These are phyloP conservation scores for Scutellaria minor DNA, from an alignment of 257 asterid genomes.

Conservation along the genomic window DNA sequence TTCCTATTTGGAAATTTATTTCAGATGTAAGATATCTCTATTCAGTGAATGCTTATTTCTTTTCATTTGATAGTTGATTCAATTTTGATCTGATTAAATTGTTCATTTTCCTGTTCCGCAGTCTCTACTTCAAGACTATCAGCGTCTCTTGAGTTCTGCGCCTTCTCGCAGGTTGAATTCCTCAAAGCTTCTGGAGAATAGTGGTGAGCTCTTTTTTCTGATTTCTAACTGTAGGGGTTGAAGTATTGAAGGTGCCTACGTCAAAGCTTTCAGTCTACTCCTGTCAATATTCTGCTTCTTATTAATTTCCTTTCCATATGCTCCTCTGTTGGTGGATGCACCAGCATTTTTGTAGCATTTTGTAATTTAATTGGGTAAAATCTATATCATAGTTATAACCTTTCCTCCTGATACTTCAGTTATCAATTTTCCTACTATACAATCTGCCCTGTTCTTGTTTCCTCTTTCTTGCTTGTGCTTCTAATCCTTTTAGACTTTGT, in stretches of 20 bases:
- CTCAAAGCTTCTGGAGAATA: slow-evolving; percentile 91
- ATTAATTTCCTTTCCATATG: slow-evolving; percentile 26
- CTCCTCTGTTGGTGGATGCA: slow-evolving; percentile 19
- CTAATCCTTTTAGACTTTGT: slow-evolving; percentile 2
- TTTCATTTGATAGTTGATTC: slow-evolving; percentile 34
- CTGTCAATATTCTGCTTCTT: slow-evolving; percentile 19
- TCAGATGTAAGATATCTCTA: slow-evolving; percentile 19
- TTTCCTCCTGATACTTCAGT: background rate
- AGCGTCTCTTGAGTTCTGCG: slow-evolving; percentile 85
- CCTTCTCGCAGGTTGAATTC: slow-evolving; percentile 99
- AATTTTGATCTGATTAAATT: slow-evolving; percentile 33
- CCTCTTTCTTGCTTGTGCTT: background rate
- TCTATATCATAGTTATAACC: background rate
- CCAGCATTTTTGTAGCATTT: slow-evolving; percentile 18
- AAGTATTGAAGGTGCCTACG: slow-evolving; percentile 25
- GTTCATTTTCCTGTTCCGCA: slow-evolving; percentile 54
- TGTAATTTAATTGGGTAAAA: slow-evolving; percentile 1
- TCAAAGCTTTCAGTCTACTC: slow-evolving; percentile 28
- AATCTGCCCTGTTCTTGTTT: slow-evolving; percentile 12
- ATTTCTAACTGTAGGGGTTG: slow-evolving; percentile 21
- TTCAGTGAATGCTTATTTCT: slow-evolving; percentile 26
- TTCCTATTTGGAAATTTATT: slow-evolving; percentile 26
- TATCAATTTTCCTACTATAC: background rate
- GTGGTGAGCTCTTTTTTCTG: slow-evolving; percentile 59
- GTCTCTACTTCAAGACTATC: slow-evolving; percentile 99